Evolutionary conservation across 1,139 yeast genomes (phyloP), one percentile per base, ranked within the genome.

Genomic region (Yamadazyma sp.): DNA sequence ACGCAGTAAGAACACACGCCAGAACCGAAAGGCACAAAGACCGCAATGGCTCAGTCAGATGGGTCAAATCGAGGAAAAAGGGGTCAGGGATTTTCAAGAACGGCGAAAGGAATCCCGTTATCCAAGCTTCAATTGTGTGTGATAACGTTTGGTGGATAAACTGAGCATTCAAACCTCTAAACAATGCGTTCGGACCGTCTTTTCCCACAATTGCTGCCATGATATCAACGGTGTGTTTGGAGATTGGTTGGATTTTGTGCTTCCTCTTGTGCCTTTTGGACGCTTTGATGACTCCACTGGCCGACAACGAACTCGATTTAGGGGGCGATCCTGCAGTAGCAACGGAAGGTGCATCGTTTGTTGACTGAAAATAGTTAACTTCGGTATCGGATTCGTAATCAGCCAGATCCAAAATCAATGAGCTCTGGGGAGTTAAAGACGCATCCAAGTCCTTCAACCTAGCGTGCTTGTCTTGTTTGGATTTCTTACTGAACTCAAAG

Each of bases 11-110:
- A 0, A 87, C 80, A 38, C 87, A 77, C 0, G 95, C 92, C 28
- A 79, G 64, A 2, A 89, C 75, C 1, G 88, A 81, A 15, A 88
- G 67, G 42, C 80, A 63, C 18, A 89, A 67, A 12, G 95, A 82
- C 38, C 76, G 69, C 42, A 80, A 65, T 1, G 95, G 89, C 48
- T 83, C 88, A 3, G 91, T 81, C 26, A 92, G 84, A 55, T 86
- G 95, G 20, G 88, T 75, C 46, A 87, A 75, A 50, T 87, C 96
- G 47, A 88, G 81, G 58, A 87, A 85, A 48, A 83, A 81, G 1
- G 97, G 96, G 56, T 89, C 97, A 0, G 96, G 96, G n/a, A 88
- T 79, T 12, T 87, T 86, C 41, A 87, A 64, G 38, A 87, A 69
- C 3, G 96, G 92, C 5, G 96, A 82, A 12, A 88, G 61, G 51